phyloP scores from a whole-genome alignment of 2,329 filamentous ascomycete species.

The Alternaria sp. region DNA sequence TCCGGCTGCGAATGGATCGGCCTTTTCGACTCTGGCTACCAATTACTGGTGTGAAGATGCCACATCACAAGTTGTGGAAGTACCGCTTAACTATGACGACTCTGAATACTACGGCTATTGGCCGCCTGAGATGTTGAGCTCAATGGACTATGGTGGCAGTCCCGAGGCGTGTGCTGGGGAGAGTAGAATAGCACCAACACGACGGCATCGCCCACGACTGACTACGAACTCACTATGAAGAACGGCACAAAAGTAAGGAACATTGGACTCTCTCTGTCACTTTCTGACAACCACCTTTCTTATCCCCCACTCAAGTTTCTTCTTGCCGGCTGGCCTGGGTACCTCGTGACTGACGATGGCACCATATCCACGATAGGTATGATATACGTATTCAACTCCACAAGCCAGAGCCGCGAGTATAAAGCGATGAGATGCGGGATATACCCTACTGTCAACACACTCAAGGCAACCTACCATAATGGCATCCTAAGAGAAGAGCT shows the following conservation, averaged over 20 bases:
- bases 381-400: background rate
- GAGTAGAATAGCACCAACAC: background rate
- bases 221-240: background rate
- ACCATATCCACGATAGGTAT: constrained; percentile 3
- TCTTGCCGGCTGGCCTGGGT: constrained; percentile 1
- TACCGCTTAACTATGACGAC: background rate
- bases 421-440: constrained; percentile 11
- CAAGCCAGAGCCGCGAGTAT: background rate
- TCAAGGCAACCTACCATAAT: constrained; percentile 11
- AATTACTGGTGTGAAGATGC: constrained; percentile 12
- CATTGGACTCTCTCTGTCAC: constrained; percentile 4
- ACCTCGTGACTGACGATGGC: constrained; percentile 3
- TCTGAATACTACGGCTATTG: background rate
- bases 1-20: constrained; percentile 1
- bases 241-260: constrained; percentile 5
- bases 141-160: background rate
- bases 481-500: constrained; percentile 9
- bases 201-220: background rate
- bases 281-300: background rate
- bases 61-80: constrained; percentile 7
- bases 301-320: background rate
- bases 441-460: constrained; percentile 16
- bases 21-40: constrained; percentile 20
- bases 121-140: background rate
- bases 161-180: background rate